phyloP scores from a whole-genome alignment of 2,329 filamentous ascomycete genomes.

The Didymella lethalis region DNA sequence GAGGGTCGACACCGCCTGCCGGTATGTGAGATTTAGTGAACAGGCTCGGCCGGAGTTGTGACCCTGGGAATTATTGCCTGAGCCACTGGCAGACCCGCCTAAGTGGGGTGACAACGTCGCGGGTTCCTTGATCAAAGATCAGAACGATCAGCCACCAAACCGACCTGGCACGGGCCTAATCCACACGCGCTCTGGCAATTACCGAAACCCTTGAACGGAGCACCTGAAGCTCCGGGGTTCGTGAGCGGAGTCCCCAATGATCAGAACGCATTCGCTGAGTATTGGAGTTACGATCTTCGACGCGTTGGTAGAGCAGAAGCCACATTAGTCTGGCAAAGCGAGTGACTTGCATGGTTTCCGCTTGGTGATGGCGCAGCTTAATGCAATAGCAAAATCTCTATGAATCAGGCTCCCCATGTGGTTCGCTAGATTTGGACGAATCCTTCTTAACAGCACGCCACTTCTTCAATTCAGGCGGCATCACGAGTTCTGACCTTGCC shows the following conservation, averaged over 20 bases:
- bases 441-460: constrained; percentile 20
- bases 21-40: constrained; percentile 1
- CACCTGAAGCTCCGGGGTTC: not conserved
- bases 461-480: constrained; percentile 20
- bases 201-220: not conserved
- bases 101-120: constrained; percentile 16
- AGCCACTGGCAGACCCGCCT: constrained; percentile 7
- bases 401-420: constrained; percentile 11
- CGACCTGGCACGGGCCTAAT: constrained; percentile 16
- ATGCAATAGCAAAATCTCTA: constrained; percentile 16
- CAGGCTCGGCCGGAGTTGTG: constrained; percentile 3
- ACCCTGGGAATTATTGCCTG: constrained; percentile 10
- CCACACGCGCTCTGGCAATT: not conserved
- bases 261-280: not conserved
- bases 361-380: constrained; percentile 11
- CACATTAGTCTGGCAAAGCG: not conserved
- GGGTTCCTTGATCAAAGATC: constrained; percentile 14
- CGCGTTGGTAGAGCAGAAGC: not conserved
- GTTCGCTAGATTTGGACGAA: constrained; percentile 7
- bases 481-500: constrained; percentile 12
- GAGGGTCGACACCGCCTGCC: constrained; percentile 9
- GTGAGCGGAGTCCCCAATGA: not conserved
- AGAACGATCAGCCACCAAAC: constrained; percentile 16
- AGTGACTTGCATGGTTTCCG: constrained; percentile 13
- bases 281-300: not conserved